Evolutionary conservation across 768 basidiomycete genomes (phyloP).

Genomic region (Nevesoporus exiguus): DNA sequence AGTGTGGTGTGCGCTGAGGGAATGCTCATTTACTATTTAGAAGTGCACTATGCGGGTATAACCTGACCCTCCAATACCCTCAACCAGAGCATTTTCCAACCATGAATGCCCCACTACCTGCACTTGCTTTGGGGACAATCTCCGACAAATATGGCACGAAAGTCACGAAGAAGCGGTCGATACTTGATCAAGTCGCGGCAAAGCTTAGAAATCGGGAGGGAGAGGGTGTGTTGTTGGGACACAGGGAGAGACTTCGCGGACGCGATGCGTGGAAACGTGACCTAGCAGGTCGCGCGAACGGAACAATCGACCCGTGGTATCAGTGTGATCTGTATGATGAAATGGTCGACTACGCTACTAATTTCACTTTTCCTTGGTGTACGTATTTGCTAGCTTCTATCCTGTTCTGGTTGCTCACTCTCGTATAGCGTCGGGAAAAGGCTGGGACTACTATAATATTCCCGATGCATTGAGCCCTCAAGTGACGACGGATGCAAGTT

Average conservation of each 20-base stretch:
- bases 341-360: slow-evolving; percentile 66
- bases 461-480: slow-evolving; percentile 43
- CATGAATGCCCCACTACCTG: background rate
- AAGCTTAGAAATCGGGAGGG: slow-evolving; percentile 10
- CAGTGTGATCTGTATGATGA: slow-evolving; percentile 58
- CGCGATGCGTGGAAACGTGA: slow-evolving; percentile 41
- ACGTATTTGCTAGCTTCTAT: slow-evolving; percentile 9
- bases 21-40: slow-evolving; percentile 31
- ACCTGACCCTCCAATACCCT: slow-evolving; percentile 67
- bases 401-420: background rate
- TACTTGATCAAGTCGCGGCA: slow-evolving; percentile 5
- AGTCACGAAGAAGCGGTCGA: slow-evolving; percentile 7
- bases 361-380: slow-evolving; percentile 65
- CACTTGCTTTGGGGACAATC: rapidly evolving
- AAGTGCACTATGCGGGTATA: slow-evolving; percentile 58
- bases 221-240: slow-evolving; percentile 9
- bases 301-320: slow-evolving; percentile 58
- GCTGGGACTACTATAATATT: slow-evolving; percentile 47
- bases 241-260: slow-evolving; percentile 19
- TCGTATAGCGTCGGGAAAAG: slow-evolving; percentile 18
- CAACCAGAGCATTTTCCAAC: slow-evolving; percentile 50
- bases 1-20: background rate
- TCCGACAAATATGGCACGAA: background rate
- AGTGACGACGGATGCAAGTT: slow-evolving; percentile 41
- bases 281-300: slow-evolving; percentile 48